Base-by-base conservation (phyloP, 148 eudicot genomes). In the Fagopyrum tataricum region DNA sequence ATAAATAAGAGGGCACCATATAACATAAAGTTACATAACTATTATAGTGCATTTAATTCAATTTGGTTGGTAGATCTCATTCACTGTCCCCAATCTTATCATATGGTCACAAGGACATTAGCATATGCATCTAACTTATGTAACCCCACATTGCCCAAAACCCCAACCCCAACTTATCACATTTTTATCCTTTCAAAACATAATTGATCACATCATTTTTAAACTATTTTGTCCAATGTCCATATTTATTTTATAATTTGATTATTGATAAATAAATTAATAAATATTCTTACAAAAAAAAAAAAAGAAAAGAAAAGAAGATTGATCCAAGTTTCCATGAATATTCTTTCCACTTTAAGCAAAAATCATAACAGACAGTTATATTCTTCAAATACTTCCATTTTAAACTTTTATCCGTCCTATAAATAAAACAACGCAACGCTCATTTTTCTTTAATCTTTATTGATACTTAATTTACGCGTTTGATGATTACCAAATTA, bases 51-150 rank as follows among this genome's bases (percentile, higher is more conserved):
- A 64, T 37, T 31, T 24, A 31, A 61, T 24, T 26, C 7, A 61
- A 5, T 64, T 23, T 14, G 44, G 69, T 64, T 64, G 69, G 69
- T 37, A 20, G 69, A 64, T 64, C 69, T 64, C 43, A 64, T 64
- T 64, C 44, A 64, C 69, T 37, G 15, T 7, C 44, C 44, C 69
- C 26, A 61, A 26, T 61, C 13, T 24, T 61, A 11, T 31, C 41
- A 61, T 61, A 61, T 24, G n/a, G 37, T 24, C 41, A 61, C 67
- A 61, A 61, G 42, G 67, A 61, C 67, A 61, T 61, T 6, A 31
- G 67, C 67, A 61, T 61, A 61, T 61, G 67, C 41, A 26, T 46
- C 49, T 13, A 31, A 31, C 37, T 31, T 31, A 31, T 2, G 31
- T 13, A 61, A 26, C 67, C 67, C 67, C 21, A 55, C 64, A 7